Percentiles rank a stretch among this genome's conserved stretches.
phyloP scores from a whole-genome alignment of 192 early-diverging fungal genomes.

The Cetraspora pellucida region DNA sequence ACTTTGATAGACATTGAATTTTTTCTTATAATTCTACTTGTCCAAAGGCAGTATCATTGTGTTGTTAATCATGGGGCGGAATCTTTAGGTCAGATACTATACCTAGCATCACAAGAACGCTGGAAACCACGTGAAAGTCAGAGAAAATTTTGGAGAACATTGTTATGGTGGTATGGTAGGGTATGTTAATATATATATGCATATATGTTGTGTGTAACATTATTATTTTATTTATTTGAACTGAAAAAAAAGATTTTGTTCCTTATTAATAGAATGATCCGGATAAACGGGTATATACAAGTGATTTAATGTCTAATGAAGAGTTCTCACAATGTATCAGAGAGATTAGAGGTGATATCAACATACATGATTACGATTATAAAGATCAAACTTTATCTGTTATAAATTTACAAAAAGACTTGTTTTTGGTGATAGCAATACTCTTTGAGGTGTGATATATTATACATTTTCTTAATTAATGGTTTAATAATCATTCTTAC shows the following conservation, averaged over 20 bases:
- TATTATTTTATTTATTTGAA: neutral
- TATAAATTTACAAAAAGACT: conserved; percentile 12
- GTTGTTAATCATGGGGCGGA: neutral
- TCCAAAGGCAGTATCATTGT: conserved; percentile 18
- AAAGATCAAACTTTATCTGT: neutral
- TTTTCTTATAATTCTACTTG: conserved; percentile 10
- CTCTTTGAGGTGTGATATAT: neutral
- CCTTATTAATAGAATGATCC: neutral
- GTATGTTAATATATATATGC: neutral
- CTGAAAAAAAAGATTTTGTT: neutral
- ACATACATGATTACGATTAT: neutral
- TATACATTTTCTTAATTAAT: neutral
- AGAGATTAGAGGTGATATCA: conserved; percentile 10
- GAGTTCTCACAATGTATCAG: conserved; percentile 11
- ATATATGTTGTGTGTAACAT: neutral
- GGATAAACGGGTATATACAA: conserved; percentile 14
- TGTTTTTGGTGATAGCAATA: neutral
- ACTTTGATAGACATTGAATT: conserved; percentile 23
- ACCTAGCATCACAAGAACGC: neutral
- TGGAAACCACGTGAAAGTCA: neutral
- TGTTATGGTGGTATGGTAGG: conserved; percentile 1
- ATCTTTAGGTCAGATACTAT: conserved; percentile 12
- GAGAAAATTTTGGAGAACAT: conserved; percentile 14
- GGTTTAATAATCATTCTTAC: too few species aligned
- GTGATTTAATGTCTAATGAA: conserved; percentile 3